These are phyloP conservation scores for Umbellularia californica DNA, from an alignment of 164 flowering plant genomes.

Conservation along the genomic window DNA sequence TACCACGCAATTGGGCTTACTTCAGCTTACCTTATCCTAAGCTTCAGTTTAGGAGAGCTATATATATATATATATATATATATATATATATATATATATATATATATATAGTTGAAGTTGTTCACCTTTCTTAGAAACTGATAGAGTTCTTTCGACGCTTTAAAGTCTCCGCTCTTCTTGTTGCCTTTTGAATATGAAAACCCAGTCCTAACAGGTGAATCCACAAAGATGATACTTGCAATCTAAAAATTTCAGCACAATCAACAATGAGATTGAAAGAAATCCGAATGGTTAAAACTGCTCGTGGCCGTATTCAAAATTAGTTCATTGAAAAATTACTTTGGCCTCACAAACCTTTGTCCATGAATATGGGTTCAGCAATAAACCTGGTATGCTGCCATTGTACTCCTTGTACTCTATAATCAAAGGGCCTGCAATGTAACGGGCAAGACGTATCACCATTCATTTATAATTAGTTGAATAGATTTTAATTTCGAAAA, in stretches of 20 bases:
- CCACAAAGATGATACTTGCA: slow-evolving; percentile 18
- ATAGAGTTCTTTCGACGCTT: slow-evolving; percentile 6
- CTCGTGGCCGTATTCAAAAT: not conserved
- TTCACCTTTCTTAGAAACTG: slow-evolving; percentile 23
- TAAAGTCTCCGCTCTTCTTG: not conserved
- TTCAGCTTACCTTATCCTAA: too few relatives aligned
- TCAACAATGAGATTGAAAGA: not conserved
- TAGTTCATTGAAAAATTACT: not conserved
- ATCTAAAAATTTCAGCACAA: slow-evolving; percentile 6
- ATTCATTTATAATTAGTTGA: too few relatives aligned
- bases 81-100: too few relatives aligned
- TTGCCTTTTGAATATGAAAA: slow-evolving; percentile 18
- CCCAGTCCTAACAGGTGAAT: slow-evolving; percentile 22
- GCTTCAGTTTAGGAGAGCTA: too few relatives aligned
- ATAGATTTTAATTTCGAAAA: too few relatives aligned
- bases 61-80: too few relatives aligned
- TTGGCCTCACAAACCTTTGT: slow-evolving; percentile 25
- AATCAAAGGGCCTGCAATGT: slow-evolving; percentile 28
- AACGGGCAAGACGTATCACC: not conserved
- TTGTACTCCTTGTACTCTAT: slow-evolving; percentile 18
- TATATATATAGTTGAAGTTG: not conserved
- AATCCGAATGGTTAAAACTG: not conserved
- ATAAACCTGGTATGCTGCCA: slow-evolving; percentile 25
- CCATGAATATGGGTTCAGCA: slow-evolving; percentile 31
- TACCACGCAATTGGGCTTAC: too few relatives aligned